Percentiles rank a stretch among this genome's conserved stretches.
phyloP scores from a whole-genome alignment of 768 basidiomycete genomes.

The Bullera alba region DNA sequence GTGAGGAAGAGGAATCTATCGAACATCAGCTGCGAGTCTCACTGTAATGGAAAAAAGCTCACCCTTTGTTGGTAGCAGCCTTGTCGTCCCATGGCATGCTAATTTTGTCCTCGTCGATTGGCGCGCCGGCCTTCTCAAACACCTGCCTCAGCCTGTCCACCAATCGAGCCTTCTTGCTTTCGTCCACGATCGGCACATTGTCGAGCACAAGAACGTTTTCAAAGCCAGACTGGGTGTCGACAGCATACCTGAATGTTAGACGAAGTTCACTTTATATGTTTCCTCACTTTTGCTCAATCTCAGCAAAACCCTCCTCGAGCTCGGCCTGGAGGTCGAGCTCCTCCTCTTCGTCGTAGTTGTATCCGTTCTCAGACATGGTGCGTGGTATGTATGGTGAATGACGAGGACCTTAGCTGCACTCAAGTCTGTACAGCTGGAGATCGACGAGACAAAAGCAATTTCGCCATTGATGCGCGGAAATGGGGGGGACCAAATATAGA shows the following conservation, averaged over 20 bases:
- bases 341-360: constrained; percentile 29
- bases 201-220: constrained; percentile 91
- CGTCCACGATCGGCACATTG: constrained; percentile 83
- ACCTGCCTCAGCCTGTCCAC: constrained; percentile 73
- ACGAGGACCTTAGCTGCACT: too few species aligned
- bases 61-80: constrained; percentile 88
- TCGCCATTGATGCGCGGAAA: too few species aligned
- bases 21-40: constrained; percentile 6
- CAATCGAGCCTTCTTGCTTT: constrained; percentile 72
- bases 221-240: constrained; percentile 74
- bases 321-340: constrained; percentile 34
- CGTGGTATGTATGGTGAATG: too few species aligned
- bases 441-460: neutral
- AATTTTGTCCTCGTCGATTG: constrained; percentile 69
- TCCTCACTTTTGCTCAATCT: constrained; percentile 36
- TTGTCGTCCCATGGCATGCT: constrained; percentile 81
- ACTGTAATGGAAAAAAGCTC: constrained; percentile 26
- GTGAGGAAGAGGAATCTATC: constrained; percentile 69
- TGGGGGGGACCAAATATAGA: too few species aligned
- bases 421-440: neutral
- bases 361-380: constrained; percentile 3
- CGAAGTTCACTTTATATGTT: neutral
- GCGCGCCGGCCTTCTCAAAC: constrained; percentile 71
- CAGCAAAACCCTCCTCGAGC: constrained; percentile 33
- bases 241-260: constrained; percentile 60